These are phyloP conservation scores for Barnettozyma sucrosica DNA, from an alignment of 805 yeast genomes.

Conservation along the genomic window DNA sequence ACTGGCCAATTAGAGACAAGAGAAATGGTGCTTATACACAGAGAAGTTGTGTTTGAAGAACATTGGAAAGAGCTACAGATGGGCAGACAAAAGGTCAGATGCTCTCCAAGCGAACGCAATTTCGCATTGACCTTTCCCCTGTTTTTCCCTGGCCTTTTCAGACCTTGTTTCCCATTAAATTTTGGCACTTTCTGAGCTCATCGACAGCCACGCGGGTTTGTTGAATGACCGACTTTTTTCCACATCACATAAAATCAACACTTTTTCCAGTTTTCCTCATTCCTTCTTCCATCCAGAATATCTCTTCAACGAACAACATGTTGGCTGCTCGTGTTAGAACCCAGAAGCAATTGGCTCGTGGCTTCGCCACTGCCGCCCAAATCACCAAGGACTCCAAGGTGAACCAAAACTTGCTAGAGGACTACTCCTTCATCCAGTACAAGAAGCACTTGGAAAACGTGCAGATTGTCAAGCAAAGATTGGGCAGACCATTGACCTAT, in stretches of 20 bases:
- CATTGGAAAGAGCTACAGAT: not conserved
- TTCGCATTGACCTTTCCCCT: not conserved
- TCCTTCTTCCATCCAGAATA: not conserved
- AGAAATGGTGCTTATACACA: conserved; percentile 5
- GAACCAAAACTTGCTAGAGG: conserved; percentile 73
- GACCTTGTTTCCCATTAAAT: not conserved
- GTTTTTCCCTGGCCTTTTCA: not conserved
- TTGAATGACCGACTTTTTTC: conserved; percentile 3
- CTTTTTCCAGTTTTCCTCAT: conserved; percentile 5
- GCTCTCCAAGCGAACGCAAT: too few relatives aligned
- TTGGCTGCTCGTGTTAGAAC: conserved; percentile 13
- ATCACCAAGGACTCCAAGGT: conserved; percentile 67
- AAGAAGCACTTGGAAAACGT: conserved; percentile 86
- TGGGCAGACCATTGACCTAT: conserved; percentile 84
- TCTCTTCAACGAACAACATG: conserved; percentile 8
- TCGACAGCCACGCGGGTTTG: conserved; percentile 1
- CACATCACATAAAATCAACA: conserved; percentile 4
- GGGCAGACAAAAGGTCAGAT: not conserved
- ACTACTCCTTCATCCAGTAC: conserved; percentile 83
- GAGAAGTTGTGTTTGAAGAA: not conserved
- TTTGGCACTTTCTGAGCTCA: not conserved
- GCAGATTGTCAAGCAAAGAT: conserved; percentile 73
- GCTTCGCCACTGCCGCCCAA: conserved; percentile 35
- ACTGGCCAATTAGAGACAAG: conserved; percentile 3
- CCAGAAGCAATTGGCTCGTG: conserved; percentile 27